A percentile compares a stretch with the other conserved stretches of the same genome.
These are phyloP conservation scores for Escallonia rubra DNA, from an alignment of 129 eudicot genomes.

Conservation along the genomic window DNA sequence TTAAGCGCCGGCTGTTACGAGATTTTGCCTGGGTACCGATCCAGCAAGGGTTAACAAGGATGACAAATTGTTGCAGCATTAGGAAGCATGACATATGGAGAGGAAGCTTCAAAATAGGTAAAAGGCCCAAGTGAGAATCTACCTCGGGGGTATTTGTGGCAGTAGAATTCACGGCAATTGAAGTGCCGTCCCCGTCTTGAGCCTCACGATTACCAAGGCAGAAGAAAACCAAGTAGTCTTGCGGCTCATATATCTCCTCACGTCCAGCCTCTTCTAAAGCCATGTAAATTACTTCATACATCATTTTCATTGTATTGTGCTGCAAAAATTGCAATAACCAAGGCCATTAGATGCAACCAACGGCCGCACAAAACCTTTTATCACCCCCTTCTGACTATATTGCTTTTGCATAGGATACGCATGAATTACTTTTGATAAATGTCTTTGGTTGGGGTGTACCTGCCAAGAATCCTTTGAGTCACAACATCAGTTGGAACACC, in stretches of 20 bases:
- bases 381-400: too few species aligned
- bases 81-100: not conserved
- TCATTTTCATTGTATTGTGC: constrained; percentile 96
- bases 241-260: constrained; percentile 65
- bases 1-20: constrained; percentile 63
- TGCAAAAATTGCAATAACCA: constrained; percentile 20
- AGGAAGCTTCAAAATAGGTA: not conserved
- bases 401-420: too few species aligned
- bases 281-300: constrained; percentile 76
- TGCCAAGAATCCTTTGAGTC: constrained; percentile 96
- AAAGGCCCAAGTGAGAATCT: not conserved
- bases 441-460: constrained; percentile 32
- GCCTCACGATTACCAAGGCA: constrained; percentile 89
- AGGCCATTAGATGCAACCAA: not conserved
- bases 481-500: constrained; percentile 69
- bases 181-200: constrained; percentile 15
- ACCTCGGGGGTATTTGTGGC: constrained; percentile 58
- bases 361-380: too few species aligned
- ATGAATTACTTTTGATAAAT: not conserved
- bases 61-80: constrained; percentile 1
- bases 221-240: constrained; percentile 77
- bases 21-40: constrained; percentile 38
- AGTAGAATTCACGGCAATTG: constrained; percentile 22
- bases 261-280: constrained; percentile 79
- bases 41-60: not conserved